These are phyloP conservation scores for Fusarium pininemorale DNA, from an alignment of 2,329 filamentous ascomycete genomes.

Conservation along the genomic window DNA sequence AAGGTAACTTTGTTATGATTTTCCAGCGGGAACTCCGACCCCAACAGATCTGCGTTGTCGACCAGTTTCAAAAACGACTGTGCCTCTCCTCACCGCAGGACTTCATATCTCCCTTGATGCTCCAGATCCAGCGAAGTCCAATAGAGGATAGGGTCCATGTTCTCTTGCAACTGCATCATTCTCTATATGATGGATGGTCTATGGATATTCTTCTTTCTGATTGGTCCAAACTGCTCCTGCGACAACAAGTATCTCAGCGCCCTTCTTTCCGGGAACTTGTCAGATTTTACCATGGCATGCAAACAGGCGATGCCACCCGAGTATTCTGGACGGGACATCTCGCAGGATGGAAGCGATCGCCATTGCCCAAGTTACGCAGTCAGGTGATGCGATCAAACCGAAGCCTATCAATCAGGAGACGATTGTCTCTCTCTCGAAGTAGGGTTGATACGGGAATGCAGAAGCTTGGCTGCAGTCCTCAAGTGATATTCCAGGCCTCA, in stretches of 20 bases:
- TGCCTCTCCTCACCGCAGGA: constrained; percentile 49
- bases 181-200: constrained; percentile 94
- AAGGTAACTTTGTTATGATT: constrained; percentile 54
- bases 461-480: constrained; percentile 63
- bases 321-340: constrained; percentile 78
- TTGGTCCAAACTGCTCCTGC: constrained; percentile 61
- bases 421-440: constrained; percentile 27
- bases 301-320: constrained; percentile 52
- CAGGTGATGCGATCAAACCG: constrained; percentile 37
- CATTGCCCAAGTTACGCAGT: constrained; percentile 62
- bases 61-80: constrained; percentile 52
- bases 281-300: constrained; percentile 53
- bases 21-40: constrained; percentile 65
- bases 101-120: constrained; percentile 65
- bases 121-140: constrained; percentile 60
- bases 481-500: constrained; percentile 80
- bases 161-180: constrained; percentile 77
- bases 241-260: constrained; percentile 47
- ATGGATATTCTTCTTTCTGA: constrained; percentile 78
- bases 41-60: constrained; percentile 53
- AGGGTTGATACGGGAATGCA: constrained; percentile 48
- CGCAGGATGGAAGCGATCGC: constrained; percentile 60
- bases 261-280: constrained; percentile 71
- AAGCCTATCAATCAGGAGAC: constrained; percentile 17
- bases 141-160: constrained; percentile 39